Conservation (phyloP, 2,329 filamentous ascomycete species). For the Sporothrix mexicana region DNA sequence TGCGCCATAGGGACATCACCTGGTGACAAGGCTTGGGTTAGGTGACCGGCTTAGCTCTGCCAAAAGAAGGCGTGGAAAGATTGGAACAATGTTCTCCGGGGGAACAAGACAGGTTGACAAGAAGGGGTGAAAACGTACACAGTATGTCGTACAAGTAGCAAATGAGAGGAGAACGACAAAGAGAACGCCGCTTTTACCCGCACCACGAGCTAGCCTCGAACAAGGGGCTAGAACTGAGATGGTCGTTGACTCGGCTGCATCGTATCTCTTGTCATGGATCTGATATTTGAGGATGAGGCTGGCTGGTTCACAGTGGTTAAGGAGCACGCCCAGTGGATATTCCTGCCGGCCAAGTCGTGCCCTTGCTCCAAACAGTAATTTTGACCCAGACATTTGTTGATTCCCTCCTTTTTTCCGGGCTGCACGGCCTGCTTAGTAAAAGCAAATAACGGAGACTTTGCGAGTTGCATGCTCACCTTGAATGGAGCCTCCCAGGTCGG, state of each 20-base stretch:
- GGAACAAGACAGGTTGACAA: not conserved
- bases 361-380: not conserved
- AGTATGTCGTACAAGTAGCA: too few species aligned
- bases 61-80: not conserved
- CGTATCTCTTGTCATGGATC: not conserved
- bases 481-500: not conserved
- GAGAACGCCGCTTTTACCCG: not conserved
- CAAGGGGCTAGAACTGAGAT: not conserved
- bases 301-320: not conserved
- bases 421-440: not conserved
- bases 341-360: not conserved
- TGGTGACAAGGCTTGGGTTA: slow-evolving; percentile 12
- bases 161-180: not conserved
- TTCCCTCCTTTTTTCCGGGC: not conserved
- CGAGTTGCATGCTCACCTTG: slow-evolving; percentile 14
- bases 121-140: not conserved
- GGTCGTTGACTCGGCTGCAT: slow-evolving; percentile 4
- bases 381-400: not conserved
- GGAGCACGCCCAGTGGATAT: not conserved
- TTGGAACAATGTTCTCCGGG: not conserved
- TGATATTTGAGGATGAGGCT: slow-evolving; percentile 14
- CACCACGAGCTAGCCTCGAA: slow-evolving; percentile 8
- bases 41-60: slow-evolving; percentile 4
- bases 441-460: not conserved
- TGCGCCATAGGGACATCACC: not conserved